Conservation (phyloP, 495 filamentous ascomycete genomes). For the Penicillium paxilli region DNA sequence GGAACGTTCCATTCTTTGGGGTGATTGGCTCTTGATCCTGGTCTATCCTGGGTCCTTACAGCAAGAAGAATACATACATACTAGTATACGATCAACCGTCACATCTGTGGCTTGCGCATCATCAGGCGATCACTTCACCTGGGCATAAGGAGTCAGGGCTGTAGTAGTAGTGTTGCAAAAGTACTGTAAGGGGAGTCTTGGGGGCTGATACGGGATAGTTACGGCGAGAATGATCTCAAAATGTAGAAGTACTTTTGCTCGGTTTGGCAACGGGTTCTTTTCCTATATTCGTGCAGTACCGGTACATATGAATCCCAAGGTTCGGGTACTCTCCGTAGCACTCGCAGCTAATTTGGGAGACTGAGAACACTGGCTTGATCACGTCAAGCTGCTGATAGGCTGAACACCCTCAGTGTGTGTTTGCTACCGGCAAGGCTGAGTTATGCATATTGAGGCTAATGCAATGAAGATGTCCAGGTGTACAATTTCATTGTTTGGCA, state of each 20-base stretch:
- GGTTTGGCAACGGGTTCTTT: no score
- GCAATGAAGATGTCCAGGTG: neutral
- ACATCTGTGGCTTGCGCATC: constrained; percentile 15
- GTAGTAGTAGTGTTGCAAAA: constrained; percentile 11
- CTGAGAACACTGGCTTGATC: neutral
- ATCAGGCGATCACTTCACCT: constrained; percentile 8
- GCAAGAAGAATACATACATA: neutral
- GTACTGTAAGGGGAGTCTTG: constrained; percentile 3
- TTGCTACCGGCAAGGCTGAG: neutral
- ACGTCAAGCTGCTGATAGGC: neutral
- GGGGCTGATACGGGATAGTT: neutral
- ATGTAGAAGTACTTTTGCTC: constrained; percentile 1
- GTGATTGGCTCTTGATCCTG: constrained; percentile 11
- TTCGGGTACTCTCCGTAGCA: neutral
- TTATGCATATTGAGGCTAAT: neutral
- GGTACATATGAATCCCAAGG: neutral
- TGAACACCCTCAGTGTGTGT: neutral
- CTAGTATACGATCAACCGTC: constrained; percentile 14
- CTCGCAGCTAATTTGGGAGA: neutral
- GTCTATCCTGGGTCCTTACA: constrained; percentile 8
- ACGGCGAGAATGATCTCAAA: no score
- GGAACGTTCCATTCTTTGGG: neutral
- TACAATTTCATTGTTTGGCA: neutral
- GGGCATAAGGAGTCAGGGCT: no score
- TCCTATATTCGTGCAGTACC: no score